These are phyloP conservation scores for Sisymbrium irio DNA, from an alignment of 345 rosid genomes.

Conservation along the genomic window DNA sequence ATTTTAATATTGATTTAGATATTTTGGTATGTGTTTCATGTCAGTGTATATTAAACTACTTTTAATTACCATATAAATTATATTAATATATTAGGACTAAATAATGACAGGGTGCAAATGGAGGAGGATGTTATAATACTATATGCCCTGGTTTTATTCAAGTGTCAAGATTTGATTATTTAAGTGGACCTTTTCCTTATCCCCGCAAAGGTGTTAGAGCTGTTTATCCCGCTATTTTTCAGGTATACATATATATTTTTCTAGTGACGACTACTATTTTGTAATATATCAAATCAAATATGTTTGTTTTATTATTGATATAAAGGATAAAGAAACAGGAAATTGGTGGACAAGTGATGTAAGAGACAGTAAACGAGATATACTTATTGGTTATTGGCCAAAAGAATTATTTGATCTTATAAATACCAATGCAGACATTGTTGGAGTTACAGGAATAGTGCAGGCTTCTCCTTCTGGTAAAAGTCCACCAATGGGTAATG, in stretches of 20 bases:
- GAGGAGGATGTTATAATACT: conserved; percentile 21
- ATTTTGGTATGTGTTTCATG: background rate
- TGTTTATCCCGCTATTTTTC: background rate
- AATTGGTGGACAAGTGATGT: conserved; percentile 3
- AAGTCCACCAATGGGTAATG: conserved; percentile 29
- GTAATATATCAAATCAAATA: background rate
- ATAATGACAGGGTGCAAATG: conserved; percentile 13
- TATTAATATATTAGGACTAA: background rate
- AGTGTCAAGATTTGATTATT: background rate
- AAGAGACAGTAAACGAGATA: fast-evolving
- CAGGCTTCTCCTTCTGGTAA: conserved; percentile 9
- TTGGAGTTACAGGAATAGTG: conserved; percentile 8
- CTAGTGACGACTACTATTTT: background rate
- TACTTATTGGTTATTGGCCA: conserved; percentile 22
- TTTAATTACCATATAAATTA: background rate
- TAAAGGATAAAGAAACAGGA: background rate
- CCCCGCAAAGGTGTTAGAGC: background rate
- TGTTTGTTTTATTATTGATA: background rate
- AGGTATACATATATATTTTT: background rate
- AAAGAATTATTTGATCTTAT: conserved; percentile 23
- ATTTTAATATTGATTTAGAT: background rate
- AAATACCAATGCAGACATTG: background rate
- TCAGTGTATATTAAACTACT: background rate
- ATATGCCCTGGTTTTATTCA: conserved; percentile 22
- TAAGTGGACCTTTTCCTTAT: background rate